Base-by-base conservation (phyloP, 1,139 yeast genomes). In the Yamadazyma oceani region DNA sequence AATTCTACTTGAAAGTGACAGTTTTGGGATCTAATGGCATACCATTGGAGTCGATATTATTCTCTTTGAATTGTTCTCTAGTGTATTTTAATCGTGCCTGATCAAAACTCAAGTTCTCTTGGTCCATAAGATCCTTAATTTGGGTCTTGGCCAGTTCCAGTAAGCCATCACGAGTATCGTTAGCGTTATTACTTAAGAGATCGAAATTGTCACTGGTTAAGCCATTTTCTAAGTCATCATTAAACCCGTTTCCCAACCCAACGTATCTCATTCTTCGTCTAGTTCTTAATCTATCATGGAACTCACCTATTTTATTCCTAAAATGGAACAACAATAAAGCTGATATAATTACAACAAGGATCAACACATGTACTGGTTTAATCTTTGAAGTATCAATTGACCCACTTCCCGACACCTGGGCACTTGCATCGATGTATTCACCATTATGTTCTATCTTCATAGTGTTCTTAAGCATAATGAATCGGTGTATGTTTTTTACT, bases 211-310 rank as follows among this genome's bases (percentile, higher is more conserved):
- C 64, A 13, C 94, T 85, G 27, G 70, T 64, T 26, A 86, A 60
- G 0, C 95, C 95, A n/a, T 66, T 64, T 36, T 80, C 86, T 17
- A 79, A 52, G 55, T 86, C 95, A 11, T 68, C 68, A 31, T 64
- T 62, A 54, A 85, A 85, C 1, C 81, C 50, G 65, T 47, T 27
- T 5, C 37, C 38, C 5, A 58, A 33, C 9, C 41, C 37, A n/a
- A 41, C 37, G 35, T 58, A 58, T 17, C 55, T 37, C 32, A 49
- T 35, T 43, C 66, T 46, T 32, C 57, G 38, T 37, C 55, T 50
- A 12, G 44, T 53, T 38, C 66, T 48, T 39, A 51, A 54, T 35
- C 63, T 49, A 34, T 58, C 63, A 39, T 53, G 58, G 12, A 46
- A 46, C 13, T 45, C 60, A 2, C 50, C 53, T 23, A 61, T 50